A percentile compares a stretch with the other conserved stretches of the same genome.
Evolutionary conservation across 2,329 filamentous ascomycete genomes (phyloP).

Genomic region (Penicillium janthinellum): DNA sequence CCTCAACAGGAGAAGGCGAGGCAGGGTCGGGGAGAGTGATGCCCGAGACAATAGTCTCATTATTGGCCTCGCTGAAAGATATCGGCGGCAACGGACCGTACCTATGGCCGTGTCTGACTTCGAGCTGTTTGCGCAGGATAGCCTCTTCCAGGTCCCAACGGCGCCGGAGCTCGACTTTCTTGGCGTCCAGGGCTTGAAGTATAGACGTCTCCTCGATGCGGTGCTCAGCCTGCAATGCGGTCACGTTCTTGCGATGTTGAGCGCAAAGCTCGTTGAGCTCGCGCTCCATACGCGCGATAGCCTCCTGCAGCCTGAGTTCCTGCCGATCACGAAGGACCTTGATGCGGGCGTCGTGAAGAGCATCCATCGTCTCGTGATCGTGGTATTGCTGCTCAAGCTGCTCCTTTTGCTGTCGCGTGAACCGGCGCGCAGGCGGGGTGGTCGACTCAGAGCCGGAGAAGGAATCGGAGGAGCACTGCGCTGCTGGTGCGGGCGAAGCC

Average conservation of each 20-base stretch:
- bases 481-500: slow-evolving; percentile 24
- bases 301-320: slow-evolving; percentile 44
- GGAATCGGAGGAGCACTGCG: slow-evolving; percentile 23
- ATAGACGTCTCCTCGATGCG: slow-evolving; percentile 36
- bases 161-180: slow-evolving; percentile 37
- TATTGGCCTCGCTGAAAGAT: slow-evolving; percentile 32
- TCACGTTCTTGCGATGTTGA: slow-evolving; percentile 35
- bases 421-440: slow-evolving; percentile 34
- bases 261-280: slow-evolving; percentile 41
- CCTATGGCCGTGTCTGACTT: slow-evolving; percentile 36
- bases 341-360: slow-evolving; percentile 47
- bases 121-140: slow-evolving; percentile 43
- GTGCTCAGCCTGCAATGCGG: slow-evolving; percentile 39
- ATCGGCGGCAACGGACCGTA: slow-evolving; percentile 45
- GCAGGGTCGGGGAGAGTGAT: slow-evolving; percentile 28
- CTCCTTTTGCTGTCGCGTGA: slow-evolving; percentile 46
- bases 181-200: slow-evolving; percentile 36
- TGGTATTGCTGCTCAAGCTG: slow-evolving; percentile 50
- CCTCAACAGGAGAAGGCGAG: slow-evolving; percentile 1
- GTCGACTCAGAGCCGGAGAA: slow-evolving; percentile 23
- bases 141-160: slow-evolving; percentile 48
- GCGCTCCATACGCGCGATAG: slow-evolving; percentile 42
- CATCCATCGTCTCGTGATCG: slow-evolving; percentile 46
- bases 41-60: slow-evolving; percentile 34
- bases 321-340: slow-evolving; percentile 52